phyloP scores from a whole-genome alignment of 352 stramenopile species.

The Achlya hypogyna region DNA sequence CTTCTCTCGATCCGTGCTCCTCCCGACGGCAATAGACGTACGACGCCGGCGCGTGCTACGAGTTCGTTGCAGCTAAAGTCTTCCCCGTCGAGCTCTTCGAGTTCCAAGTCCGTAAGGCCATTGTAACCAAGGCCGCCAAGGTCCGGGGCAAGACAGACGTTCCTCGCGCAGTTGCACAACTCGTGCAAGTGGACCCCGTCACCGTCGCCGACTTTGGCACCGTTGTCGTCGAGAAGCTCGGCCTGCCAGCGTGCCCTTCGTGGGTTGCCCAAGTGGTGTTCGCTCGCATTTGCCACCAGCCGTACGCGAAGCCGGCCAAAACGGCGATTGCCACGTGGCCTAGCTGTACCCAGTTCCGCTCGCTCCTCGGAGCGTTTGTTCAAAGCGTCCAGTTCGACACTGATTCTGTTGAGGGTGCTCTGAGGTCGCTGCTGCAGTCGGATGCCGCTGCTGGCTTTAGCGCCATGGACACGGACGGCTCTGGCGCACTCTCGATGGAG shows the following conservation, averaged over 20 bases:
- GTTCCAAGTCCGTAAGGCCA: constrained; percentile 33
- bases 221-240: constrained; percentile 33
- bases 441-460: constrained; percentile 28
- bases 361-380: constrained; percentile 29
- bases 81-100: constrained; percentile 42
- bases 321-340: background rate
- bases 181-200: constrained; percentile 17
- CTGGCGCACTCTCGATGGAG: constrained; percentile 25
- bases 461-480: constrained; percentile 29
- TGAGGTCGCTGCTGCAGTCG: constrained; percentile 26
- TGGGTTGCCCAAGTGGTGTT: constrained; percentile 30
- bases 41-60: background rate
- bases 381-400: constrained; percentile 25
- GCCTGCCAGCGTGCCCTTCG: constrained; percentile 14
- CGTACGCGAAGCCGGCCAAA: constrained; percentile 23
- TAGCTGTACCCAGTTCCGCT: constrained; percentile 20
- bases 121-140: constrained; percentile 23
- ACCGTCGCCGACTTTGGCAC: constrained; percentile 25
- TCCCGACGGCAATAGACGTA: too few species aligned
- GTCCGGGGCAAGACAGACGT: constrained; percentile 26
- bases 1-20: too few species aligned
- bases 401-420: constrained; percentile 34
- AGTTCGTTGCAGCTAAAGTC: background rate
- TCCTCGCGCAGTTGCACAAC: constrained; percentile 23
- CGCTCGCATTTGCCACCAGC: constrained; percentile 21